These are phyloP conservation scores for Stropharia rugosoannulata DNA, from an alignment of 768 basidiomycete species.

Conservation along the genomic window DNA sequence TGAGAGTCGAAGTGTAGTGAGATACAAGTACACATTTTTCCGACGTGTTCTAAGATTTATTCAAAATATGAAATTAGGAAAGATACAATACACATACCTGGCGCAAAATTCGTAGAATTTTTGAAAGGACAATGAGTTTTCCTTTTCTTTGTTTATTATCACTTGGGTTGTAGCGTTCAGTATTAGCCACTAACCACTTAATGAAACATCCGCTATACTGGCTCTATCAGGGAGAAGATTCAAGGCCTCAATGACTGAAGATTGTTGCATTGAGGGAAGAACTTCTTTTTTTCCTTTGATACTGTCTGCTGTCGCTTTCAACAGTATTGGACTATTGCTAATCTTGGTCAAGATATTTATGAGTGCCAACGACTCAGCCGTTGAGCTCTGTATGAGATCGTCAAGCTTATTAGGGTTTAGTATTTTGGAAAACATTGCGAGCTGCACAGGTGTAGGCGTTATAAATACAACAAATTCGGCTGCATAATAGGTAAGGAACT, in stretches of 20 bases:
- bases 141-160: constrained; percentile 41
- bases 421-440: constrained; percentile 74
- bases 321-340: constrained; percentile 87
- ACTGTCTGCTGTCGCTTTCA: constrained; percentile 77
- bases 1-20: constrained; percentile 94
- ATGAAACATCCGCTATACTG: constrained; percentile 65
- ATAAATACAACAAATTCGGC: constrained; percentile 99
- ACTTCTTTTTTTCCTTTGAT: constrained; percentile 40
- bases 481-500: constrained; percentile 26
- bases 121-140: constrained; percentile 68
- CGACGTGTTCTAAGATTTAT: constrained; percentile 57
- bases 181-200: constrained; percentile 64
- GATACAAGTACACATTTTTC: constrained; percentile 97
- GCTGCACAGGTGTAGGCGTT: constrained; percentile 81
- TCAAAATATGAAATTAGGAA: neutral
- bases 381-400: constrained; percentile 65
- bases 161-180: neutral
- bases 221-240: constrained; percentile 58
- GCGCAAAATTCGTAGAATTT: constrained; percentile 58
- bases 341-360: constrained; percentile 86
- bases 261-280: constrained; percentile 35
- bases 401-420: constrained; percentile 71
- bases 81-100: constrained; percentile 37
- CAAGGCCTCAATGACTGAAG: constrained; percentile 58
- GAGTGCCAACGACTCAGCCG: constrained; percentile 75